Base-by-base conservation (phyloP, 2,329 filamentous ascomycete genomes). In the Myriosclerotinia curreyana region DNA sequence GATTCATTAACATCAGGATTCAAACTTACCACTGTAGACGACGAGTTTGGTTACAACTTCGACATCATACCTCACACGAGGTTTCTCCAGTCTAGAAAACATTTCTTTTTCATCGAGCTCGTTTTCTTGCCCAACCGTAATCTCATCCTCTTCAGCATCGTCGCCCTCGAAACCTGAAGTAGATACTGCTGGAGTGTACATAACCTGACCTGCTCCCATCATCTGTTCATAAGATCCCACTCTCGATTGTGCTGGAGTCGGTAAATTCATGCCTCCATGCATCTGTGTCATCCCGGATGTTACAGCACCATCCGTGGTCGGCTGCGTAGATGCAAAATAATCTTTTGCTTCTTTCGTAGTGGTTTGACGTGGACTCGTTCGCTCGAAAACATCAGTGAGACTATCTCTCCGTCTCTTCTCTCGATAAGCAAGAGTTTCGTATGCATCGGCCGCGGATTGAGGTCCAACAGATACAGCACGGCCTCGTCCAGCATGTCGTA, bases 31-130 rank as follows among this genome's bases (percentile, higher is more conserved):
- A 65, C 89, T 84, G 79, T 99, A 99, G 31, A 99, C 92, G 71
- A 99, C 90, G 66, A 99, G 77, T 78, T 97, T 98, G 6, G 95
- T 98, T 46, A 99, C 90, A 48, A 99, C 94, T 77, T 99, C 95
- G n/a, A 98, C 94, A 77, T 99, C 95, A 74, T 98, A 99, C 71
- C 93, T 83, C 66, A 97, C 93, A 69, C 95, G 86, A 56, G 95
- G 92, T 77, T 89, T 91, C 68, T 92, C 88, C 63, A 98, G 81
- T 74, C 83, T 86, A 52, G 87, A 89, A 76, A 98, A 97, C 75
- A 98, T 88, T 74, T 96, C 90, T 70, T 82, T 83, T 75, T 92
- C 88, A 55, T 86, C 86, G 38, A 76, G 71, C 52, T 77, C 76
- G 34, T 84, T 82, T 52, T 83, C 79, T 56, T 81, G 79, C 31